Percentiles rank a stretch among this genome's conserved stretches.
phyloP scores from a whole-genome alignment of 2,329 filamentous ascomycete species.

The Hypocreales sp. region DNA sequence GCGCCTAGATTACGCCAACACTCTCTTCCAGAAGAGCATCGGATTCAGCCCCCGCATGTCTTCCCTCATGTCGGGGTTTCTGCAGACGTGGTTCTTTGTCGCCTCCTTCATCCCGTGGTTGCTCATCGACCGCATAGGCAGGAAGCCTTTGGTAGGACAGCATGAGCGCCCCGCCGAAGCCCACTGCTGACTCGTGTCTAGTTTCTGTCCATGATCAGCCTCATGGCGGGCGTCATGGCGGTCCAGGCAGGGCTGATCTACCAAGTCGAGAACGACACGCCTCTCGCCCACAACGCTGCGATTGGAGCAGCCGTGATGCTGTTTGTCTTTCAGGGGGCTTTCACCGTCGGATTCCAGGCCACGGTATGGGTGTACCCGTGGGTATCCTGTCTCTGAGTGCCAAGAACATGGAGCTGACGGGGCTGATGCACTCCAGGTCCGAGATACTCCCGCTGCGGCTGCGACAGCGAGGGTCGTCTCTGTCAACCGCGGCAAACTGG shows the following conservation, averaged over 20 bases:
- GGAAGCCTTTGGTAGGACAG: slow-evolving; percentile 23
- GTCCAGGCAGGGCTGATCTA: slow-evolving; percentile 23
- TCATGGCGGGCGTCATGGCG: slow-evolving; percentile 25
- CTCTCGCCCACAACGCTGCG: slow-evolving; percentile 15
- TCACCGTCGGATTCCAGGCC: slow-evolving; percentile 21
- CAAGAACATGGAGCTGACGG: too few species aligned
- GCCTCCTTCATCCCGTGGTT: slow-evolving; percentile 28
- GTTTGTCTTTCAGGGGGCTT: slow-evolving; percentile 23
- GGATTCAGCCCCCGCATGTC: slow-evolving; percentile 25
- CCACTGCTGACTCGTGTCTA: slow-evolving; percentile 1
- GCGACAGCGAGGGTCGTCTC: slow-evolving; percentile 14
- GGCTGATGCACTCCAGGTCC: slow-evolving; percentile 7
- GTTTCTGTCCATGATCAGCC: slow-evolving; percentile 22
- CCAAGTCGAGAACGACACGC: slow-evolving; percentile 19
- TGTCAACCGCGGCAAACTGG: slow-evolving; percentile 18
- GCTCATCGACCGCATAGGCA: slow-evolving; percentile 28
- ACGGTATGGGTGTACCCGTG: slow-evolving; percentile 18
- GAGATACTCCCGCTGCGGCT: slow-evolving; percentile 16
- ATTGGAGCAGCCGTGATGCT: slow-evolving; percentile 24
- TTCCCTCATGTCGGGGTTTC: slow-evolving; percentile 33
- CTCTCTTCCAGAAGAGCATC: slow-evolving; percentile 29
- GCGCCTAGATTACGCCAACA: slow-evolving; percentile 23
- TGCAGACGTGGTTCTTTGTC: slow-evolving; percentile 29
- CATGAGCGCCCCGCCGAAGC: not conserved
- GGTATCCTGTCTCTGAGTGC: slow-evolving; percentile 2